These are phyloP conservation scores for Smittium mucronatum DNA, from an alignment of 371 early-diverging fungal genomes.

Conservation along the genomic window DNA sequence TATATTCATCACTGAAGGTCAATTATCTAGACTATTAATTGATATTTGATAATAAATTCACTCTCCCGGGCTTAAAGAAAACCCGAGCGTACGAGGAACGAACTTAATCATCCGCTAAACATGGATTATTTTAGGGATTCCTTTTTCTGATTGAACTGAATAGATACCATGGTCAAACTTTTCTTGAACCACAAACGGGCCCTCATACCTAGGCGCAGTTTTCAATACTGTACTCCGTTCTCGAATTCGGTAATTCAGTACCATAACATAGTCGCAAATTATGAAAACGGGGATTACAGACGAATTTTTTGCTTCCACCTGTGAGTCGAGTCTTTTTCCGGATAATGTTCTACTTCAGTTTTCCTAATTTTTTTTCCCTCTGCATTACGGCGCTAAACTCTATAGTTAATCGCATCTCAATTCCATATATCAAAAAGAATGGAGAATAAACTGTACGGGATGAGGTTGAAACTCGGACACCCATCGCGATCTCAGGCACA, in stretches of 20 bases:
- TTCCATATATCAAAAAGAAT: conserved; percentile 1
- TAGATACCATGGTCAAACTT: background rate
- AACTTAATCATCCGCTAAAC: background rate
- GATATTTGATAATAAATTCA: too few relatives aligned
- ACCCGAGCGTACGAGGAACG: background rate
- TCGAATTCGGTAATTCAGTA: background rate
- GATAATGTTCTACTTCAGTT: background rate
- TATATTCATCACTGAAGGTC: too few relatives aligned
- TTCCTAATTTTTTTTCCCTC: background rate
- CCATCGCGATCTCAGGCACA: background rate
- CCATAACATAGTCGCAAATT: background rate
- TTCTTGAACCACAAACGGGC: background rate
- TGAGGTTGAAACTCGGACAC: background rate
- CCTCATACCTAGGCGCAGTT: background rate
- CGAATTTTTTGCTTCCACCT: background rate
- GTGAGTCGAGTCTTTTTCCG: background rate
- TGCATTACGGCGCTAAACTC: background rate
- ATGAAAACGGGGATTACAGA: background rate
- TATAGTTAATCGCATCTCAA: background rate
- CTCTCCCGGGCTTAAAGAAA: too few relatives aligned
- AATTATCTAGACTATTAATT: too few relatives aligned
- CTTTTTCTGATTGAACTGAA: background rate
- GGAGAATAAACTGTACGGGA: background rate
- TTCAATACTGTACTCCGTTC: background rate
- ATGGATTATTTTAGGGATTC: background rate